phyloP scores from a whole-genome alignment of 2,329 filamentous ascomycete species.

The Epichloe sp. region DNA sequence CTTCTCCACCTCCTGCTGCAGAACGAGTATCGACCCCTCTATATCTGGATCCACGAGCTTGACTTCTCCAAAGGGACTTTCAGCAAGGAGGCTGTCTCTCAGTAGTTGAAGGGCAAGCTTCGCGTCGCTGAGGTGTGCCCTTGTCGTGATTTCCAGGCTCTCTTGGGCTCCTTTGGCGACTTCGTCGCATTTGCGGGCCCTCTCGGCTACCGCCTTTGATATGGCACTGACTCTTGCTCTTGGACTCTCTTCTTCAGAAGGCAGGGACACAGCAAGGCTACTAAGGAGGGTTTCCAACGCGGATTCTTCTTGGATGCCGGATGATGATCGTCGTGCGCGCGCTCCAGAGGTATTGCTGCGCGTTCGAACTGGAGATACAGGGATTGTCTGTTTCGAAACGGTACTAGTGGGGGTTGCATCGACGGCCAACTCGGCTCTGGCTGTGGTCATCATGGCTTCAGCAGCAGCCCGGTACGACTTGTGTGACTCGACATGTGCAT shows the following conservation, averaged over 20 bases:
- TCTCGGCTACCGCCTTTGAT: constrained; percentile 24
- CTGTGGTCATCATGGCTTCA: constrained; percentile 25
- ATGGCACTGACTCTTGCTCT: constrained; percentile 20
- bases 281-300: constrained; percentile 36
- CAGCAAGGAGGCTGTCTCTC: constrained; percentile 37
- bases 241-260: constrained; percentile 14
- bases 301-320: constrained; percentile 22
- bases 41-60: constrained; percentile 40
- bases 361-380: constrained; percentile 23
- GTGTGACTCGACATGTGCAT: constrained; percentile 28
- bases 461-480: constrained; percentile 32
- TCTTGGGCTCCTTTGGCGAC: constrained; percentile 34
- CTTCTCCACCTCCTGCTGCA: constrained; percentile 31
- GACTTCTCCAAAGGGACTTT: constrained; percentile 35
- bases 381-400: constrained; percentile 11
- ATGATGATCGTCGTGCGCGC: constrained; percentile 22
- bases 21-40: constrained; percentile 33
- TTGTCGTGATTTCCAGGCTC: constrained; percentile 32
- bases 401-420: constrained; percentile 11
- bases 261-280: constrained; percentile 30
- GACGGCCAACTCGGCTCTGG: constrained; percentile 29
- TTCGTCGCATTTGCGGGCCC: constrained; percentile 28
- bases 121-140: constrained; percentile 32
- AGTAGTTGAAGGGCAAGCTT: constrained; percentile 35
- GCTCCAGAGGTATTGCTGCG: constrained; percentile 13